phyloP scores from a whole-genome alignment of 768 basidiomycete genomes.

The Myochromella boudieri region DNA sequence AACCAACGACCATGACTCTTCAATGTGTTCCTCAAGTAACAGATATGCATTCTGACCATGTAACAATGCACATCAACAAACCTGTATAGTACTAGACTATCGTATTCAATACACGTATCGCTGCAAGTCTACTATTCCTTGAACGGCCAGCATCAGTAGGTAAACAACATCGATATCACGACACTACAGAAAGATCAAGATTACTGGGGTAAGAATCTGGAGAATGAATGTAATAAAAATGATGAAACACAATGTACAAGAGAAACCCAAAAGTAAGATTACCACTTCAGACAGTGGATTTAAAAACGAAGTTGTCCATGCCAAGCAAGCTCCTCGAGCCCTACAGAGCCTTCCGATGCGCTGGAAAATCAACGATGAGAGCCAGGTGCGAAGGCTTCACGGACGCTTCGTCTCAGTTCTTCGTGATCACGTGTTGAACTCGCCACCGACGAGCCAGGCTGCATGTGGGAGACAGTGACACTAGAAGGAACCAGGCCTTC shows the following conservation, averaged over 20 bases:
- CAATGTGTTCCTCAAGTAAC: no score
- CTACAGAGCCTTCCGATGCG: no score
- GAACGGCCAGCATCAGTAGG: slow-evolving; percentile 11
- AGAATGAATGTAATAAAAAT: slow-evolving; percentile 10
- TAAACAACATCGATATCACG: slow-evolving; percentile 10
- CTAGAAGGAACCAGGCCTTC: slow-evolving; percentile 63
- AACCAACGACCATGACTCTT: no score
- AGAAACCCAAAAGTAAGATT: slow-evolving; percentile 17
- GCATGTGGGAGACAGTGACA: slow-evolving; percentile 62
- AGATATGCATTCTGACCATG: slow-evolving; percentile 2
- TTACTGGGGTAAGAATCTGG: slow-evolving; percentile 2
- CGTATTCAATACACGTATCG: slow-evolving; percentile 7
- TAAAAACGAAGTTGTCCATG: slow-evolving; percentile 11
- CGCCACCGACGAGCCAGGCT: slow-evolving; percentile 67
- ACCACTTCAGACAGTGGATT: slow-evolving; percentile 6
- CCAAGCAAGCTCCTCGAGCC: slow-evolving; percentile 10
- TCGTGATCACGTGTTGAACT: slow-evolving; percentile 72
- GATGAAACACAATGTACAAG: slow-evolving; percentile 14
- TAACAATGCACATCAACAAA: not conserved
- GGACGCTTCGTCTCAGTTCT: slow-evolving; percentile 77
- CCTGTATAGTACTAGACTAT: slow-evolving; percentile 9
- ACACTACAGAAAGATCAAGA: slow-evolving; percentile 10
- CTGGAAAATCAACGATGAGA: slow-evolving; percentile 55
- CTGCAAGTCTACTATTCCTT: slow-evolving; percentile 10
- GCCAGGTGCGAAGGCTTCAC: slow-evolving; percentile 75